Evolutionary conservation across 2,329 filamentous ascomycete genomes (phyloP), one percentile per base, ranked within the genome.

Genomic region (Cladophialophora chaetospira): DNA sequence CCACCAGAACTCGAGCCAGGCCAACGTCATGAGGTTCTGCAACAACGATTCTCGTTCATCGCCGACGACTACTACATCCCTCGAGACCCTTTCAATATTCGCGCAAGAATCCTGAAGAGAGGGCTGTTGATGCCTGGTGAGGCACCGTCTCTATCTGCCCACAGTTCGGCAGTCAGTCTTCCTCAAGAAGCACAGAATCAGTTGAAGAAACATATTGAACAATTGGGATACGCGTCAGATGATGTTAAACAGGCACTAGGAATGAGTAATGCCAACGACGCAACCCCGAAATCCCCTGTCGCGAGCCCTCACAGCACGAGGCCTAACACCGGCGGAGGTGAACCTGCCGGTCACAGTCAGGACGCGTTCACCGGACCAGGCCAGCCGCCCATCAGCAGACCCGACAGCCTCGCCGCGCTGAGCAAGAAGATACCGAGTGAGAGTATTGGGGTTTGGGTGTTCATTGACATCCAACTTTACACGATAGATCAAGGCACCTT

Each of bases 381-480:
- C 25, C 63, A 50, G 54, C 28, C 40, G 21, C 23, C 47, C 28
- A 53, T 47, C 45, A 65, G 58, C 62, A 54, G 63, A 55, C 57
- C 60, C 4, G 62, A 58, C 25, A 65, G 62, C 51, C 46, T 60
- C 10, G 53, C 61, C 2, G 50, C 58, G 13, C 25, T 65, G 42
- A 60, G 60, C 50, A 61, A 53, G 50, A 64, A 65, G 36, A 47
- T 63, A n/a, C 60, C 63, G 2, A 61, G 61, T 48, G 60, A 64
- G 23, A 52, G 65, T 40, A 61, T 67, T 62, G 88, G 88, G 53
- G 86, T 95, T n/a, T 93, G 89, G 70, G 88, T 97, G 68, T 94
- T 96, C 70, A 85, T 99, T 71, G 92, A 96, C 64, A 97, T 99
- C 62, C 94, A 97, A 71, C 87, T 97, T 49, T 97, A 97, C 73